phyloP scores from a whole-genome alignment of 169 alveolate genomes.

The Prorocentrum cordatum region DNA sequence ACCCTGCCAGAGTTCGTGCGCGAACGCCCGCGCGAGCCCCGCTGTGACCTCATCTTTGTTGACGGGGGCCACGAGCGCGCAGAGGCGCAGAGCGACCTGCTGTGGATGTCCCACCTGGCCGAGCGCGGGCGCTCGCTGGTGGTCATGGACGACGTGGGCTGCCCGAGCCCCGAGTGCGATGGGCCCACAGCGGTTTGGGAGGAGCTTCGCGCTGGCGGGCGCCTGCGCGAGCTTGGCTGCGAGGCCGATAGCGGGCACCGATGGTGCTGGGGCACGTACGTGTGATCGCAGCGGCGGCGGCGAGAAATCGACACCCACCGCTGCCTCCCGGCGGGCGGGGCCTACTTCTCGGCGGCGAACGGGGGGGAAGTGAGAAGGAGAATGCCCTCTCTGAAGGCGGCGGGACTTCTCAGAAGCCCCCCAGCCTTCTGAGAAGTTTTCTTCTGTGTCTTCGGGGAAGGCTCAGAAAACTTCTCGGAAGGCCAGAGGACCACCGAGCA shows the following conservation, averaged over 20 bases:
- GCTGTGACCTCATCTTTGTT: conserved; percentile 17
- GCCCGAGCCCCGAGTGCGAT: not conserved
- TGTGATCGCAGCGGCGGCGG: not conserved
- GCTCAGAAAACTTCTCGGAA: no score
- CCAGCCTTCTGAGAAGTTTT: no score
- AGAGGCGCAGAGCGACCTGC: conserved; percentile 6
- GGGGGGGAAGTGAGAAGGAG: no score
- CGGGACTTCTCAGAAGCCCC: no score
- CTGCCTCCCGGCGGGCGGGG: no score
- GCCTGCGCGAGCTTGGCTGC: not conserved
- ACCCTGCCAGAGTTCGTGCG: not conserved
- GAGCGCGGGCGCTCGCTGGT: not conserved
- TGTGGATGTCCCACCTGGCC: conserved; percentile 27
- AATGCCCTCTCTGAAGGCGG: no score
- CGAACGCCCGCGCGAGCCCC: not conserved
- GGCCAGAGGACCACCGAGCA: no score
- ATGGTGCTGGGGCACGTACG: conserved; percentile 49
- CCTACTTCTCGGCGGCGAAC: no score
- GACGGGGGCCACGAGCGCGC: conserved; percentile 26
- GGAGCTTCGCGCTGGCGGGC: not conserved
- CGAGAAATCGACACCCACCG: no score
- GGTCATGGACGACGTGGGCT: conserved; percentile 63
- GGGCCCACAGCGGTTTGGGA: conserved; percentile 48
- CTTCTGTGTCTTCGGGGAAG: no score
- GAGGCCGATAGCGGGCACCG: conserved; percentile 31